phyloP scores from a whole-genome alignment of 2,329 filamentous ascomycete genomes.

The Seiridium cupressi region DNA sequence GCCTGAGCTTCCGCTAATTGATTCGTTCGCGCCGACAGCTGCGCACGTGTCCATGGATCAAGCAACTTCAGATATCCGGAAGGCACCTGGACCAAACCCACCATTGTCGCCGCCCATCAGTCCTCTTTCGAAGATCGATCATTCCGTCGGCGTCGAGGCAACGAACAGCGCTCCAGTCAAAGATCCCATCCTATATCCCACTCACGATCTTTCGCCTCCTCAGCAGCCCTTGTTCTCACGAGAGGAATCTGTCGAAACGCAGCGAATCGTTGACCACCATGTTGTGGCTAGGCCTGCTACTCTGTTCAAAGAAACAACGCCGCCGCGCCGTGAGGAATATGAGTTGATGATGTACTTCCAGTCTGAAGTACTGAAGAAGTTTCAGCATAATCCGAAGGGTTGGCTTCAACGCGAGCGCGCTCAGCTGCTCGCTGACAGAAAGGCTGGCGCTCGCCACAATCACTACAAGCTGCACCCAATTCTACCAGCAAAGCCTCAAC shows the following conservation, averaged over 20 bases:
- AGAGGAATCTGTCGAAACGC: slow-evolving; percentile 37
- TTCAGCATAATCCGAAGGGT: slow-evolving; percentile 36
- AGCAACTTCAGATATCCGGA: slow-evolving; percentile 25
- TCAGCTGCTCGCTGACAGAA: slow-evolving; percentile 46
- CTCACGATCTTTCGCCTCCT: slow-evolving; percentile 41
- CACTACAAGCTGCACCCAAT: slow-evolving; percentile 34
- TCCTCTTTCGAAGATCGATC: slow-evolving; percentile 41
- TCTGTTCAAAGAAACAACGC: slow-evolving; percentile 41
- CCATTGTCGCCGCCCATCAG: slow-evolving; percentile 60
- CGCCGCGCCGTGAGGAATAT: slow-evolving; percentile 53
- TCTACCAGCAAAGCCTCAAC: slow-evolving; percentile 39
- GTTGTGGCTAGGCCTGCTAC: slow-evolving; percentile 40
- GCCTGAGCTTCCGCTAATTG: slow-evolving; percentile 51
- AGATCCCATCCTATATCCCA: slow-evolving; percentile 60
- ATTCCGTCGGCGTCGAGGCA: slow-evolving; percentile 21
- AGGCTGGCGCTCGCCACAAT: slow-evolving; percentile 37
- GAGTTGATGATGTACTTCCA: slow-evolving; percentile 50
- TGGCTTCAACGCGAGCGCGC: slow-evolving; percentile 53
- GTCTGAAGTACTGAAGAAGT: slow-evolving; percentile 49
- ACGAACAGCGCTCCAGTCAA: slow-evolving; percentile 32
- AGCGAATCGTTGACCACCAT: slow-evolving; percentile 49
- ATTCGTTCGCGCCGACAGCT: slow-evolving; percentile 43
- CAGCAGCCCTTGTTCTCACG: slow-evolving; percentile 50
- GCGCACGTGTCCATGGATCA: slow-evolving; percentile 21
- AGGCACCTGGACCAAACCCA: slow-evolving; percentile 34